Evolutionary conservation across 306 rosid genomes (phyloP).

Genomic region (Trichosanthes truncata): DNA sequence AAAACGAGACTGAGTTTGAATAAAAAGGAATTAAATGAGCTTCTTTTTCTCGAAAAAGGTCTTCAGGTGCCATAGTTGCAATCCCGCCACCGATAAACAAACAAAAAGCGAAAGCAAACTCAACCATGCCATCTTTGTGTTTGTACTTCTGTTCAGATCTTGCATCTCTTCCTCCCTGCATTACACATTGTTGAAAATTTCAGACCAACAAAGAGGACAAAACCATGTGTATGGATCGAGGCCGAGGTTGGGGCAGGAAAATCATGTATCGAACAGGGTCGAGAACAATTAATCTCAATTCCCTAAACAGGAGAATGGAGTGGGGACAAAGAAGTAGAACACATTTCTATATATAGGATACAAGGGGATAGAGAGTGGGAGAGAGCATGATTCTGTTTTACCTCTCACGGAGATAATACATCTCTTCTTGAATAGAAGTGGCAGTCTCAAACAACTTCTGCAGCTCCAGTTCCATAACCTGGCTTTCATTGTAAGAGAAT

Average conservation of each 20-base stretch:
- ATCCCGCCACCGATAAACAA: slow-evolving; percentile 67
- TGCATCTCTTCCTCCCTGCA: slow-evolving; percentile 96
- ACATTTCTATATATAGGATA: too few species aligned
- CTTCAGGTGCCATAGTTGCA: slow-evolving; percentile 91
- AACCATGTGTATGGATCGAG: not conserved
- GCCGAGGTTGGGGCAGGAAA: not conserved
- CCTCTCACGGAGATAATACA: slow-evolving; percentile 78
- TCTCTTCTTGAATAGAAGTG: slow-evolving; percentile 69
- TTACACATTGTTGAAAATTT: not conserved
- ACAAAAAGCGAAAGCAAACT: slow-evolving; percentile 63
- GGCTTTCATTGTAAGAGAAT: slow-evolving; percentile 11
- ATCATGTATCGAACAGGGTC: not conserved
- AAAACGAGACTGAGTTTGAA: not conserved
- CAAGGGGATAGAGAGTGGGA: not conserved
- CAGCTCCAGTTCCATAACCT: slow-evolving; percentile 85
- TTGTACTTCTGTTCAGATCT: slow-evolving; percentile 62
- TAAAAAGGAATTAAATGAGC: slow-evolving; percentile 31
- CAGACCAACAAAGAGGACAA: not conserved
- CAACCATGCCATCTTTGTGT: slow-evolving; percentile 66
- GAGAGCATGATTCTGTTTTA: slow-evolving; percentile 14
- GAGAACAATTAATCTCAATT: not conserved
- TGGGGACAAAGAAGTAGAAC: not conserved
- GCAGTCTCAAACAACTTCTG: slow-evolving; percentile 63
- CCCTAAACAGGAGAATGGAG: not conserved
- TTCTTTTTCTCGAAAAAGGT: slow-evolving; percentile 92